phyloP scores from a whole-genome alignment of 2,329 filamentous ascomycete species.

The Colletotrichum eremochloae region DNA sequence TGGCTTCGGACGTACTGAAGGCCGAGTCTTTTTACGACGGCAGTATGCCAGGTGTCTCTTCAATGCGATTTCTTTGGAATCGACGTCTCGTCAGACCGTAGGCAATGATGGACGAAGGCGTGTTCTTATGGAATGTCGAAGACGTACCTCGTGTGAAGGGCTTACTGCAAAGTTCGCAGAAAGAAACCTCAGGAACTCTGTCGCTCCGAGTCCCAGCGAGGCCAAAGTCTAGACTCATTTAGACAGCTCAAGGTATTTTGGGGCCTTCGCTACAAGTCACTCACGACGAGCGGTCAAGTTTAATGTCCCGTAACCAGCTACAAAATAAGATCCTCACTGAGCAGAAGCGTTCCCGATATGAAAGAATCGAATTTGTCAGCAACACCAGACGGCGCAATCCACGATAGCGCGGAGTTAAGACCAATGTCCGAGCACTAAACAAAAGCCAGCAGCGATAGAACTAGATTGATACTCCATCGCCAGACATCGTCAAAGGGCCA shows the following conservation, averaged over 20 bases:
- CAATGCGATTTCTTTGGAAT: conserved; percentile 10
- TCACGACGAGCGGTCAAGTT: background rate
- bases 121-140: too few relatives aligned
- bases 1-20: conserved; percentile 25
- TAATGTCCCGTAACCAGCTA: too few relatives aligned
- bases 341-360: background rate
- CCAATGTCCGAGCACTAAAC: background rate
- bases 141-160: conserved; percentile 31
- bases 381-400: background rate
- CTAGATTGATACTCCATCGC: background rate
- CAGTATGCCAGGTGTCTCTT: conserved; percentile 33
- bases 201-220: background rate
- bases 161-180: conserved; percentile 35
- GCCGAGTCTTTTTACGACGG: conserved; percentile 15
- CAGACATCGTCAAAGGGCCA: background rate
- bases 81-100: background rate
- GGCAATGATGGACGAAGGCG: background rate
- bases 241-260: too few relatives aligned
- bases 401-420: background rate
- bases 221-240: conserved; percentile 1
- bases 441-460: background rate
- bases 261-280: background rate
- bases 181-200: background rate
- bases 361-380: background rate
- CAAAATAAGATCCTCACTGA: background rate